These are phyloP conservation scores for Wickerhamiella qilinensis DNA, from an alignment of 805 yeast species.

Conservation along the genomic window DNA sequence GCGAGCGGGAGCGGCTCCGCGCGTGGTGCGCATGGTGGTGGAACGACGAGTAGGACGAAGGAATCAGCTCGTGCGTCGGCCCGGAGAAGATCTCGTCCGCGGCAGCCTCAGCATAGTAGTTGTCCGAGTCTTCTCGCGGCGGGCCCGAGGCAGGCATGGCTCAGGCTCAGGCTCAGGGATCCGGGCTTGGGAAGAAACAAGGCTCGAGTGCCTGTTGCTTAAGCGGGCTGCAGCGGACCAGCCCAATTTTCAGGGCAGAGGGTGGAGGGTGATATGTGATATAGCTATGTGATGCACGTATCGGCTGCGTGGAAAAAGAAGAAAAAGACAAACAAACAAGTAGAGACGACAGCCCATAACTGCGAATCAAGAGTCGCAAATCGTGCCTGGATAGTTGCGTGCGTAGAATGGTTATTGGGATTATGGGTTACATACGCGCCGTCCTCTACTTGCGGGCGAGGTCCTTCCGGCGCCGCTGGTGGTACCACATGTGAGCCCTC, in stretches of 20 bases:
- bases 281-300: no score
- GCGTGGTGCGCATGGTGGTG: constrained; percentile 27
- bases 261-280: no score
- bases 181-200: no score
- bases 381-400: no score
- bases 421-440: background rate
- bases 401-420: background rate
- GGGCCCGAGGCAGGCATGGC: no score
- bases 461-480: constrained; percentile 21
- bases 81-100: constrained; percentile 50
- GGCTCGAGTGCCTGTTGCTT: no score
- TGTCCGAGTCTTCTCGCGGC: constrained; percentile 11
- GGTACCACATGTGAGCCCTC: constrained; percentile 86
- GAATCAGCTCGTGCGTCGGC: constrained; percentile 53
- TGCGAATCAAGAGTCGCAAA: no score
- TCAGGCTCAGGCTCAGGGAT: no score
- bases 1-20: constrained; percentile 10
- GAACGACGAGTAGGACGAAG: constrained; percentile 52
- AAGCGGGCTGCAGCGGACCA: no score
- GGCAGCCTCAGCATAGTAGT: constrained; percentile 16
- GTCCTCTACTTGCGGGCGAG: constrained; percentile 2
- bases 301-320: no score
- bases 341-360: no score
- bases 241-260: no score
- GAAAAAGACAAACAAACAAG: background rate